Percentiles rank a stretch among this genome's conserved stretches.
Conservation (phyloP, 2,329 filamentous ascomycete genomes). For the Xylariaceae sp. region DNA sequence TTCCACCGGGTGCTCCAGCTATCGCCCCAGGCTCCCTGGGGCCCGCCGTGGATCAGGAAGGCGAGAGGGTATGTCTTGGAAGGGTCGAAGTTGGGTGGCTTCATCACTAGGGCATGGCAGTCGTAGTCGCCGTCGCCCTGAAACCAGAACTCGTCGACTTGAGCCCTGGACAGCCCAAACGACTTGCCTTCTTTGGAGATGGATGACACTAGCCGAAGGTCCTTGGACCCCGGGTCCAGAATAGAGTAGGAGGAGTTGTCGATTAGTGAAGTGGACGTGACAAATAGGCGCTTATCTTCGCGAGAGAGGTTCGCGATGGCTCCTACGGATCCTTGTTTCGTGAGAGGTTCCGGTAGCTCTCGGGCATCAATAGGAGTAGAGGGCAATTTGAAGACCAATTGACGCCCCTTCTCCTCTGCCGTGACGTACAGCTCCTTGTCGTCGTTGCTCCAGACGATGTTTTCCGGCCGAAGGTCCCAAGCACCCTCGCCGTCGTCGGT, state of each 20-base stretch:
- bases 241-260: slow-evolving; percentile 68
- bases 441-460: slow-evolving; percentile 51
- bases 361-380: slow-evolving; percentile 45
- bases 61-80: slow-evolving; percentile 72
- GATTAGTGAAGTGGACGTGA: slow-evolving; percentile 62
- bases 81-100: slow-evolving; percentile 61
- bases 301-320: slow-evolving; percentile 49
- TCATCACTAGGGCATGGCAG: slow-evolving; percentile 66
- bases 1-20: slow-evolving; percentile 75
- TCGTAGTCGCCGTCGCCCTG: slow-evolving; percentile 56
- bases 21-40: slow-evolving; percentile 70
- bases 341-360: slow-evolving; percentile 44
- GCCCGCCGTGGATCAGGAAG: slow-evolving; percentile 77
- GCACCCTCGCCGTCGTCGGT: slow-evolving; percentile 57
- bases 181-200: slow-evolving; percentile 59
- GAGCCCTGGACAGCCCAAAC: slow-evolving; percentile 58
- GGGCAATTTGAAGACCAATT: slow-evolving; percentile 57
- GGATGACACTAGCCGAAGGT: slow-evolving; percentile 50
- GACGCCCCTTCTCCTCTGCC: slow-evolving; percentile 63
- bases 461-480: slow-evolving; percentile 56
- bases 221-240: slow-evolving; percentile 41
- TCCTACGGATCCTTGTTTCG: slow-evolving; percentile 48
- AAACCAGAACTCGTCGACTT: slow-evolving; percentile 66
- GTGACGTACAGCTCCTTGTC: slow-evolving; percentile 64
- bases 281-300: slow-evolving; percentile 46